Evolutionary conservation across 2,329 filamentous ascomycete species (phyloP).

Genomic region (Aspergillus sp.): DNA sequence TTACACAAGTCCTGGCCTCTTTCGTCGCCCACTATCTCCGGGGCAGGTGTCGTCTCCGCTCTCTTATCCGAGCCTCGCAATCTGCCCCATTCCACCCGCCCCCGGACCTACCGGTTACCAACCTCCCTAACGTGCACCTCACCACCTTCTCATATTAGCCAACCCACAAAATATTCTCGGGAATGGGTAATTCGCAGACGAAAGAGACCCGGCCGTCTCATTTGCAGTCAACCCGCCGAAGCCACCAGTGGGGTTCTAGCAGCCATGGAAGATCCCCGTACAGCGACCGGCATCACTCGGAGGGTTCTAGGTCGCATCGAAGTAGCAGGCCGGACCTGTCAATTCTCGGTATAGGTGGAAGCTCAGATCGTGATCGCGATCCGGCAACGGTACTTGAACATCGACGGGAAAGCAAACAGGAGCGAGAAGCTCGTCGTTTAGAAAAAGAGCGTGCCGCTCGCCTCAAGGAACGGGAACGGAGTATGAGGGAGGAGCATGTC

Average conservation of each 20-base stretch:
- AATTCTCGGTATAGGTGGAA: conserved; percentile 56
- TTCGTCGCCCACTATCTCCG: conserved; percentile 11
- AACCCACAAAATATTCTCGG: conserved; percentile 9
- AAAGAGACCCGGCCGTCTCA: conserved; percentile 44
- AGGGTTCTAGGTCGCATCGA: conserved; percentile 50
- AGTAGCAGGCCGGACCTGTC: conserved; percentile 60
- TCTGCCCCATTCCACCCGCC: conserved; percentile 11
- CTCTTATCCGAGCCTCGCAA: conserved; percentile 21
- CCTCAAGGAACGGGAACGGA: conserved; percentile 82
- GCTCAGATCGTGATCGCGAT: conserved; percentile 53
- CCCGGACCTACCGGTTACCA: not conserved
- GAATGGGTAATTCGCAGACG: conserved; percentile 49
- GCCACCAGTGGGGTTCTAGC: conserved; percentile 29
- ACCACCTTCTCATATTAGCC: conserved; percentile 1
- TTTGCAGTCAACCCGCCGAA: conserved; percentile 27
- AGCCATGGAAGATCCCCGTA: conserved; percentile 32
- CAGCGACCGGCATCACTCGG: conserved; percentile 28
- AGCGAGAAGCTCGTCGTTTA: conserved; percentile 80
- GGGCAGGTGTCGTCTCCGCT: conserved; percentile 17
- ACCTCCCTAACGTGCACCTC: not conserved
- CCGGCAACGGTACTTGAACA: conserved; percentile 51
- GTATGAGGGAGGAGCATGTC: conserved; percentile 86
- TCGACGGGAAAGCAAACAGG: conserved; percentile 84
- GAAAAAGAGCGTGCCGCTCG: conserved; percentile 77
- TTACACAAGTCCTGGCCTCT: conserved; percentile 1